phyloP scores from a whole-genome alignment of 164 flowering plant genomes.

The Aristolochia fimbriata region DNA sequence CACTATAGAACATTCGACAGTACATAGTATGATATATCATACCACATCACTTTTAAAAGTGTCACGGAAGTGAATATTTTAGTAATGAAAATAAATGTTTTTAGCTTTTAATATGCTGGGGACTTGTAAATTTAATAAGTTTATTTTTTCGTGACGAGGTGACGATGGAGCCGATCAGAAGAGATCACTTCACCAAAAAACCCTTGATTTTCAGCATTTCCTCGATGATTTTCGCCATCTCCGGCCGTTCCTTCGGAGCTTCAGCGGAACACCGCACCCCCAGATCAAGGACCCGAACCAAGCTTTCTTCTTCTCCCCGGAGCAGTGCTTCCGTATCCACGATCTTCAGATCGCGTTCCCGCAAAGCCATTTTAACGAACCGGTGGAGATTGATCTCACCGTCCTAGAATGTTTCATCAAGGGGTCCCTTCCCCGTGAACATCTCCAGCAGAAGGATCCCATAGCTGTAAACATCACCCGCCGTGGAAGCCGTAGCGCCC shows the following conservation, averaged over 20 bases:
- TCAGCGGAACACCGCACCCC: slow-evolving; percentile 5
- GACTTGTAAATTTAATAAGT: no score
- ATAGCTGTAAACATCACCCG: slow-evolving; percentile 13
- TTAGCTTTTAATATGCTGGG: no score
- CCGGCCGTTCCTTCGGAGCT: not conserved
- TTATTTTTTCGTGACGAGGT: no score
- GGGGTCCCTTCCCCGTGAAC: slow-evolving; percentile 12
- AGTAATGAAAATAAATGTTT: no score
- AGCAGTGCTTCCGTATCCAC: slow-evolving; percentile 10
- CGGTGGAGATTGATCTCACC: slow-evolving; percentile 14
- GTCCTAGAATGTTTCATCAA: slow-evolving; percentile 18
- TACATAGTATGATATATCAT: no score
- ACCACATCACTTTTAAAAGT: no score
- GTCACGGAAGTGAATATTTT: no score
- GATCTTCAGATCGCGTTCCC: slow-evolving; percentile 17
- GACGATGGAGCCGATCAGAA: no score
- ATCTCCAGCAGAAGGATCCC: slow-evolving; percentile 13
- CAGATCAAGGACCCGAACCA: not conserved
- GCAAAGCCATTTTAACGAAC: slow-evolving; percentile 14
- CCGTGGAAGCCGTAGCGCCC: slow-evolving; percentile 6
- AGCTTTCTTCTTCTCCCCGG: slow-evolving; percentile 5
- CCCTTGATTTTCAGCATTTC: slow-evolving; percentile 2
- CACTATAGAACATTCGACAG: no score
- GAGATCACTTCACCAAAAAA: no score
- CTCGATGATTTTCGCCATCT: not conserved